Evolutionary conservation across 2,329 filamentous ascomycete genomes (phyloP).

Genomic region (Penicillium sp.): DNA sequence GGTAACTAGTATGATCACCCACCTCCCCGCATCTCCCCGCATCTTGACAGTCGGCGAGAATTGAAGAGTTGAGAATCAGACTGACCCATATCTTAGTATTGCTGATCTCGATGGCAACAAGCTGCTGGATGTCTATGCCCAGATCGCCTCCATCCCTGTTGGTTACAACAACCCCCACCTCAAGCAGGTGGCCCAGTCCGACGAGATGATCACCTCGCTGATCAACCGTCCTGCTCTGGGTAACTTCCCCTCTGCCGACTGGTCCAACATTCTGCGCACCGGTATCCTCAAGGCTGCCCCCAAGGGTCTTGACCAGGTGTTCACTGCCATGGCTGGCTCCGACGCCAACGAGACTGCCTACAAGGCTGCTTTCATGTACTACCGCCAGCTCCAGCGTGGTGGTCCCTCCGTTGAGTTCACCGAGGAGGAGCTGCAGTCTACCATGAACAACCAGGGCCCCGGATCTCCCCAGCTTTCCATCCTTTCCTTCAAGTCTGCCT

Average conservation of each 20-base stretch:
- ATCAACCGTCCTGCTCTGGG: conserved; percentile 89
- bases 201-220: conserved; percentile 77
- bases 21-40: not conserved
- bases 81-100: conserved; percentile 41
- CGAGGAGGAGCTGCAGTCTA: conserved; percentile 70
- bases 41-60: not conserved
- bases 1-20: conserved; percentile 72
- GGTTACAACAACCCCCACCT: conserved; percentile 90
- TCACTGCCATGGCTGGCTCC: conserved; percentile 85
- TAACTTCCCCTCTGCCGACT: conserved; percentile 87
- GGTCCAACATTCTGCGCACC: conserved; percentile 76
- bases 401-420: conserved; percentile 79
- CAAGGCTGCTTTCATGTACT: conserved; percentile 96
- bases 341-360: conserved; percentile 94
- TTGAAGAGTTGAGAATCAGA: not conserved
- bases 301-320: conserved; percentile 83
- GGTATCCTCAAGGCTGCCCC: conserved; percentile 83
- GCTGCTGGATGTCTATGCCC: conserved; percentile 68
- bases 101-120: conserved; percentile 57
- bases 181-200: conserved; percentile 69
- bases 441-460: conserved; percentile 81
- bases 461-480: conserved; percentile 81
- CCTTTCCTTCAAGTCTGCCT: conserved; percentile 83
- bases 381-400: conserved; percentile 78
- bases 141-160: conserved; percentile 90